Base-by-base conservation (phyloP, 2,329 filamentous ascomycete species). In the Lachnellula cervina region DNA sequence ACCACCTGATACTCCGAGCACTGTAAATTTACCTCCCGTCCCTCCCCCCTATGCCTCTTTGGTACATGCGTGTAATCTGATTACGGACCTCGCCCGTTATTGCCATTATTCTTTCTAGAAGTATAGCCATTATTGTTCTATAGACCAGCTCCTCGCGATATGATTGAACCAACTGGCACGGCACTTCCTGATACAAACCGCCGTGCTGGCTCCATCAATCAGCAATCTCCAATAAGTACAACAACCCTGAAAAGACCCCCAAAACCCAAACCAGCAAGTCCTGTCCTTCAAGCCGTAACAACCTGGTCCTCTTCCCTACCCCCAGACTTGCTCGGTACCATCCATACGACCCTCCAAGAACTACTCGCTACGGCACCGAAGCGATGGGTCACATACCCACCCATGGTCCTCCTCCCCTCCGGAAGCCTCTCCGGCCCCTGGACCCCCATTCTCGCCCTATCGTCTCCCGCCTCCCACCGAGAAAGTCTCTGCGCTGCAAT, bases 321-420 rank as follows among this genome's bases (percentile, higher is more conserved):
- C 14, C 50, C 17, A n/a, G 57, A 52, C 3, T 51, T 56, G 14
- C 56, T 54, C 3, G 57, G 44, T 49, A 51, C 43, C 53, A 51
- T 56, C 58, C 43, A 64, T 58, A 47, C 61, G 56, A 45, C 28
- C 4, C 5, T 62, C 5, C 43, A 58, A 17, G 45, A 48, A 14
- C 37, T 68, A 5, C 14, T 66, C 8, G 45, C 55, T 8, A 54
- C 28, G 42, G 55, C 62, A 2, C 82, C 83, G 0, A 83, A 80
- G 62, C 72, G 82, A 59, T 87, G 81, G 76, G 78, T 78, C 0
- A 72, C 80, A 13, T 86, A 87, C 63, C 78, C 80, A 54, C 82
- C 83, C 9, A 80, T 87, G 77, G 76, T 78, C 4, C 73, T 86
- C 16, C 74, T 87, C 1, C 82, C 83, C 0, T 75, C 78, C 0